phyloP scores from a whole-genome alignment of 352 stramenopile genomes.

The Pythium dissimile region DNA sequence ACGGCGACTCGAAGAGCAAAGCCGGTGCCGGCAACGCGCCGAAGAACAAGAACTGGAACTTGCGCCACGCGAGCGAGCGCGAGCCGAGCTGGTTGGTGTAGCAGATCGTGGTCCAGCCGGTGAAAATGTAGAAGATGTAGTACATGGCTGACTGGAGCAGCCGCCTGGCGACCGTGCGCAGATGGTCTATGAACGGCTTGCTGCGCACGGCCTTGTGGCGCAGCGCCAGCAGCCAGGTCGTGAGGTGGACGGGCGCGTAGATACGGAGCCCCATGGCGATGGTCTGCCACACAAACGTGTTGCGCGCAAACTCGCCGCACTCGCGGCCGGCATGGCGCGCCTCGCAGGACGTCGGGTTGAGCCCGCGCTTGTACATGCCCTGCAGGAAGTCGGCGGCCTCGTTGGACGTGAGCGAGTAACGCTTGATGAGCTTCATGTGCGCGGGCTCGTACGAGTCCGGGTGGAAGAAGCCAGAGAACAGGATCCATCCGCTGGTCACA shows the following conservation, averaged over 20 bases:
- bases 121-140: slow-evolving; percentile 48
- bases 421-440: slow-evolving; percentile 57
- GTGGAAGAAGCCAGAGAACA: slow-evolving; percentile 56
- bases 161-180: slow-evolving; percentile 30
- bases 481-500: slow-evolving; percentile 50
- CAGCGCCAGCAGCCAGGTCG: slow-evolving; percentile 43
- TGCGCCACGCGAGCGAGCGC: slow-evolving; percentile 39
- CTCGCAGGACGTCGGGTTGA: slow-evolving; percentile 48
- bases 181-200: slow-evolving; percentile 27
- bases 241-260: slow-evolving; percentile 57
- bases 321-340: slow-evolving; percentile 36
- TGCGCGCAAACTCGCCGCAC: slow-evolving; percentile 42
- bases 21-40: slow-evolving; percentile 42
- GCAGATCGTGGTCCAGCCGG: slow-evolving; percentile 47
- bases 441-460: slow-evolving; percentile 53
- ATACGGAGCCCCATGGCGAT: slow-evolving; percentile 37
- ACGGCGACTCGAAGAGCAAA: slow-evolving; percentile 51
- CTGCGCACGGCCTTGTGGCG: slow-evolving; percentile 36
- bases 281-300: slow-evolving; percentile 36
- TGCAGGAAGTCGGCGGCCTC: slow-evolving; percentile 33
- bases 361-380: slow-evolving; percentile 31
- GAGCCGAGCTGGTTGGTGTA: slow-evolving; percentile 36
- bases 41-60: slow-evolving; percentile 49
- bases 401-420: slow-evolving; percentile 47
- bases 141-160: slow-evolving; percentile 50